phyloP scores from a whole-genome alignment of 148 eudicot genomes.

The Cornus kousa region DNA sequence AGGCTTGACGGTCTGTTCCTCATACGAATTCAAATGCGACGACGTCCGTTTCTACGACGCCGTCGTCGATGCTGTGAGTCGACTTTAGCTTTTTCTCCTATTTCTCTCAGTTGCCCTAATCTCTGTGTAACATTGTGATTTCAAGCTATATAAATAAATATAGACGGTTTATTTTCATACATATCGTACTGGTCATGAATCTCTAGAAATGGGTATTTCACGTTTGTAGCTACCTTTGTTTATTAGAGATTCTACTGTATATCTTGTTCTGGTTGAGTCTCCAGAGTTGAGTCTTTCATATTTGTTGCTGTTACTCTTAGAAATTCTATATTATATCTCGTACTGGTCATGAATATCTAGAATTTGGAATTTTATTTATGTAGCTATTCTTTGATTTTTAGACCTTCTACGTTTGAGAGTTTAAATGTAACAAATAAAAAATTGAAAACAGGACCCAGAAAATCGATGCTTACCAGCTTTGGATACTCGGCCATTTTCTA shows the following conservation, averaged over 20 bases:
- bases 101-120: not conserved
- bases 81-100: not conserved
- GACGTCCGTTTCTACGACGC: slow-evolving; percentile 58
- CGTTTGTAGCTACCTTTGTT: not conserved
- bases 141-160: no score
- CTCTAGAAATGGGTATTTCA: no score
- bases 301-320: no score
- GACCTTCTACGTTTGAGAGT: not conserved
- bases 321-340: no score
- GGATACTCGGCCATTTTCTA: slow-evolving; percentile 14
- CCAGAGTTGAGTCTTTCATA: no score
- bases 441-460: not conserved
- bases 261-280: no score
- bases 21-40: not conserved
- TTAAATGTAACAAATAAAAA: not conserved
- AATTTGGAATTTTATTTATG: not conserved
- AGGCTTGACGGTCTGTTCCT: slow-evolving; percentile 49
- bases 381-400: not conserved
- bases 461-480: slow-evolving; percentile 17
- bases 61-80: slow-evolving; percentile 48
- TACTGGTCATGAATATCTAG: not conserved
- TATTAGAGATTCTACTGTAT: not conserved
- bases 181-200: no score
- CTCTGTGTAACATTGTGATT: not conserved
- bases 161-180: no score